Evolutionary conservation across 441 rosid genomes (phyloP), one percentile per base, ranked within the genome.

Genomic region (Populus trichocarpa): DNA sequence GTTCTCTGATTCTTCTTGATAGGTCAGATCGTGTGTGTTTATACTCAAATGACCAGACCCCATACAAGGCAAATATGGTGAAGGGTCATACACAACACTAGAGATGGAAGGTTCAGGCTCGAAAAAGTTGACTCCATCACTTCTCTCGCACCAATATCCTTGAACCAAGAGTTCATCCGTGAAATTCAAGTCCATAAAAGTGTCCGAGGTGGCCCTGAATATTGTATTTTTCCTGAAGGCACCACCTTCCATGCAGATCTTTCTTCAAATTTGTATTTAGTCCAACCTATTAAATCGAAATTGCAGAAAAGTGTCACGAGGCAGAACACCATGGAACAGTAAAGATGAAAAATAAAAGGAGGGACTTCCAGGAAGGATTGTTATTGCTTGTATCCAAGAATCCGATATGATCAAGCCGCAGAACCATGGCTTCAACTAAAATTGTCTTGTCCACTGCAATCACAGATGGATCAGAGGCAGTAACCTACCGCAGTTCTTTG

Each of bases 101-200:
- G 30, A 28, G 30, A 28, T 28, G 30, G 30, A 28, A 28, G 30
- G 30, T 28, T 28, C 30, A 28, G 30, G 3, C 30, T 28, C 30
- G 30, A 28, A 28, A 28, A 81, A 71, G 75, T 81, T 78, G 32
- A 78, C 71, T 40, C 82, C 79, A 71, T 89, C 91, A 1, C 82
- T 72, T 64, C 87, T 80, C 88, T 89, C 92, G 23, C 89, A 71
- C 95, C 96, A 90, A 82, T 90, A 89, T 65, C 95, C 93, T 76
- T 87, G 95, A 73, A 87, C 84, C 83, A 90, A 84, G 75, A 90
- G 88, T 77, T 91, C 89, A 75, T 91, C 94, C 94, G 88, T 85
- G 72, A 90, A 84, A 82, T 90, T 92, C 82, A 90, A 84, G 81
- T 92, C 98, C 95, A 90, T 88, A 78, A 87, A 87, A 67, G 89